A percentile compares a stretch with the other conserved stretches of the same genome.
Conservation (phyloP, 306 rosid species). For the Ziziphus jujuba region DNA sequence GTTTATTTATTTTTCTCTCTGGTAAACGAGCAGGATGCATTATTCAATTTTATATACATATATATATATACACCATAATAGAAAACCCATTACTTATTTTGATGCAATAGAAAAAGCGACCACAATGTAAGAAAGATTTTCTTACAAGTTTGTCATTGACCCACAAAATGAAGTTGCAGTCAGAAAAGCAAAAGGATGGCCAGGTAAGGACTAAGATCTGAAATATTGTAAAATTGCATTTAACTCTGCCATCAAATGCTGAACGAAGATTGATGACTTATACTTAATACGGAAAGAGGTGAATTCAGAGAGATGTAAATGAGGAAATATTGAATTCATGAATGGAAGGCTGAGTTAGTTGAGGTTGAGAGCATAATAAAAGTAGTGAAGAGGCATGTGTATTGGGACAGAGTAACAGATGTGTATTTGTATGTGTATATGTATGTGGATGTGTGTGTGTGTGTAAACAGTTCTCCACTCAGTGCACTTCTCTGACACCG, state of each 20-base stretch:
- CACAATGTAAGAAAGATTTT: background rate
- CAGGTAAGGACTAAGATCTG: slow-evolving; percentile 46
- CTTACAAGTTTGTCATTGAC: slow-evolving; percentile 3
- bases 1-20: too few species aligned
- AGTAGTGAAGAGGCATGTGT: slow-evolving; percentile 50
- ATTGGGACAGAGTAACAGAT: slow-evolving; percentile 60
- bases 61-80: too few species aligned
- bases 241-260: slow-evolving; percentile 37
- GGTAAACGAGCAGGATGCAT: too few species aligned
- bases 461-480: slow-evolving; percentile 59
- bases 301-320: slow-evolving; percentile 29
- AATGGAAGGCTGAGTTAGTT: slow-evolving; percentile 54
- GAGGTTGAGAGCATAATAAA: slow-evolving; percentile 36
- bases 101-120: background rate
- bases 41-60: too few species aligned
- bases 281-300: slow-evolving; percentile 43
- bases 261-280: slow-evolving; percentile 30
- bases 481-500: slow-evolving; percentile 69
- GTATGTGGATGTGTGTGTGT: background rate
- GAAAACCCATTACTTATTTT: too few species aligned
- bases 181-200: slow-evolving; percentile 13
- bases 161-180: slow-evolving; percentile 3
- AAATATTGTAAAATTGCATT: slow-evolving; percentile 13
- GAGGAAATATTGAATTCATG: slow-evolving; percentile 46
- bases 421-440: too few species aligned